Conservation (phyloP, 139 green algal genomes). For the Haematococcus sp. region DNA sequence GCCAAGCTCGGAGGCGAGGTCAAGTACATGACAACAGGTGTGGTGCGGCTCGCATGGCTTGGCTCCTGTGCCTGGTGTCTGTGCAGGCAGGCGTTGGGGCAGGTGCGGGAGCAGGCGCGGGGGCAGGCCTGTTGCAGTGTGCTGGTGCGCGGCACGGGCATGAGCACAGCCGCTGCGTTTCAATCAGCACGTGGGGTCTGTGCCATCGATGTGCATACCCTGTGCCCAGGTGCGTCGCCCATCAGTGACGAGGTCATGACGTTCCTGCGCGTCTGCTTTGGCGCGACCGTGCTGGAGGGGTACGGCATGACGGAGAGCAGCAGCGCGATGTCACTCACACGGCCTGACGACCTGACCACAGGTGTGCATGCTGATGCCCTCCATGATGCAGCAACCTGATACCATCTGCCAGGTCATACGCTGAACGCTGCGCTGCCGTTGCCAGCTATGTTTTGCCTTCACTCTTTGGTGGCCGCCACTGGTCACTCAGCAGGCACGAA, state of each 20-base stretch:
- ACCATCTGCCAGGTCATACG: too few species aligned
- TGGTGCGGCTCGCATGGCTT: too few species aligned
- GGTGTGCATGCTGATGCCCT: constrained; percentile 13
- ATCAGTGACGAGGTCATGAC: constrained; percentile 87
- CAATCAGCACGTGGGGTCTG: too few species aligned
- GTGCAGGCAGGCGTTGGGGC: background rate
- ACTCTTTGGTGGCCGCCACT: too few species aligned
- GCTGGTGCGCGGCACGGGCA: background rate
- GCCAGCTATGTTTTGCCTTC: too few species aligned
- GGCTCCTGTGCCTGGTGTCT: too few species aligned
- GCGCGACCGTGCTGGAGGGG: constrained; percentile 70
- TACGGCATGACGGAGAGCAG: constrained; percentile 83
- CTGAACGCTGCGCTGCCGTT: too few species aligned
- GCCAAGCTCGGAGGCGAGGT: constrained; percentile 70
- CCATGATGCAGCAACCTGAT: too few species aligned
- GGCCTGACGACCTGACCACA: constrained; percentile 55
- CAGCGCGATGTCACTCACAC: constrained; percentile 78
- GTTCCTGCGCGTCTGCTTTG: constrained; percentile 93
- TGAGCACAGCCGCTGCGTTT: background rate
- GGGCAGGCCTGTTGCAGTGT: background rate
- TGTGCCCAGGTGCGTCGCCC: constrained; percentile 81
- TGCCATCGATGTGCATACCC: too few species aligned
- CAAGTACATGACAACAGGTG: constrained; percentile 61
- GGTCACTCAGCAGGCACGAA: too few species aligned
- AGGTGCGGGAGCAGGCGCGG: background rate